Percentiles rank a stretch among this genome's conserved stretches.
Conservation (phyloP, 192 early-diverging fungal genomes). For the Gamsiella multidivaricata region DNA sequence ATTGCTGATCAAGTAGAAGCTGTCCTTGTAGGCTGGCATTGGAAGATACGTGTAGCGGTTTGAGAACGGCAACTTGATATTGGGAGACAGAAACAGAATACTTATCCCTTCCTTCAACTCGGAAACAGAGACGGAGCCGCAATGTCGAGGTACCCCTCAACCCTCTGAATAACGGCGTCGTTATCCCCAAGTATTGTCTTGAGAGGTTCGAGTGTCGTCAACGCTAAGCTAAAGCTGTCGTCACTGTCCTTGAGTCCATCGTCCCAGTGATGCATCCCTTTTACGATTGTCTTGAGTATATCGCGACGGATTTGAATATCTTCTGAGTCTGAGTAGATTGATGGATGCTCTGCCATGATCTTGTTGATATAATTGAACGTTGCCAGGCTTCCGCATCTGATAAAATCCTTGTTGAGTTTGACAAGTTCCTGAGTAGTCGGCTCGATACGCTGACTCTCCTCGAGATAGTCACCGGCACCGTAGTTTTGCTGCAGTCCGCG, state of each 20-base stretch:
- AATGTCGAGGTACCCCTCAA: neutral
- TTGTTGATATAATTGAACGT: conserved; percentile 4
- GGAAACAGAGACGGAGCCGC: neutral
- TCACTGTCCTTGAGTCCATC: neutral
- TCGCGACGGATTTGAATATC: neutral
- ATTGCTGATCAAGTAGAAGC: too few relatives aligned
- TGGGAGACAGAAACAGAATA: too few relatives aligned
- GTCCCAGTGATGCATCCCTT: neutral
- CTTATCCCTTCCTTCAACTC: neutral
- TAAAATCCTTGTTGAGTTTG: neutral
- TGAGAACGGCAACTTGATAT: too few relatives aligned
- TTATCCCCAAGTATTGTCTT: neutral
- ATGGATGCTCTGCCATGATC: conserved; percentile 2
- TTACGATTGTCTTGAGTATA: neutral
- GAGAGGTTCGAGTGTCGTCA: neutral
- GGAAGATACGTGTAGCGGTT: too few relatives aligned
- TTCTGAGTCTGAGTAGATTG: neutral
- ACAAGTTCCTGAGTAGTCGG: neutral
- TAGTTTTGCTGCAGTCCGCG: neutral
- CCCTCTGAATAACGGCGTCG: neutral
- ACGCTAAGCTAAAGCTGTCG: neutral
- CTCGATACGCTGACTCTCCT: neutral
- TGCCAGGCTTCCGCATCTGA: neutral
- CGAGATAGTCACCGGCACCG: neutral
- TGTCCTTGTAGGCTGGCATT: too few relatives aligned